Percentiles rank a stretch among this genome's conserved stretches.
Conservation (phyloP, 208 protist species). For the Trypanosoma cruzi region DNA sequence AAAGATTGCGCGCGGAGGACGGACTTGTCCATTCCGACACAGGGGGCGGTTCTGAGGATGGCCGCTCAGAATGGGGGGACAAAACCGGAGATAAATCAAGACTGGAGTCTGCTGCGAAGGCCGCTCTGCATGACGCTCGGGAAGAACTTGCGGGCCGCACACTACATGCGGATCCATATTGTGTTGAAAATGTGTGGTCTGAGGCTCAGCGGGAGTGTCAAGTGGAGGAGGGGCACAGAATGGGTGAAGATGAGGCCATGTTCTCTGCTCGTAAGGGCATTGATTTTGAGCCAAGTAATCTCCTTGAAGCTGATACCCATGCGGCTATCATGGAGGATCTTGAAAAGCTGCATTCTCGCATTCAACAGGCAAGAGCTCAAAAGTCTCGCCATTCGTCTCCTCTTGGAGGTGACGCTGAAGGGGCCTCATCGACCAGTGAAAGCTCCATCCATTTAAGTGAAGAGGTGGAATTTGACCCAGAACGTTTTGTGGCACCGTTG, state of each 20-base stretch:
- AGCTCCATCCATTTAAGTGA: background rate
- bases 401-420: background rate
- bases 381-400: background rate
- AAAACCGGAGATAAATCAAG: background rate
- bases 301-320: constrained; percentile 11
- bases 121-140: constrained; percentile 13
- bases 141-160: constrained; percentile 18
- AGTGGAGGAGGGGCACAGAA: background rate
- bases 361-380: background rate
- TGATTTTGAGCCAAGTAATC: background rate
- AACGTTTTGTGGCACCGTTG: constrained; percentile 23
- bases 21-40: constrained; percentile 32
- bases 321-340: constrained; percentile 21
- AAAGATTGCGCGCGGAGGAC: constrained; percentile 9
- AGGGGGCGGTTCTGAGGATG: background rate
- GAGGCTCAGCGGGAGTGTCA: constrained; percentile 12
- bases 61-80: background rate
- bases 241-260: background rate
- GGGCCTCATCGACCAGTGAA: background rate
- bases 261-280: background rate
- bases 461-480: constrained; percentile 29
- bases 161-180: constrained; percentile 10
- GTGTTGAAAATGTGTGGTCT: constrained; percentile 14
- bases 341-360: constrained; percentile 17
- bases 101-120: background rate